Evolutionary conservation across 2,329 filamentous ascomycete species (phyloP).

Genomic region (Magnaporthiopsis rhizophila): DNA sequence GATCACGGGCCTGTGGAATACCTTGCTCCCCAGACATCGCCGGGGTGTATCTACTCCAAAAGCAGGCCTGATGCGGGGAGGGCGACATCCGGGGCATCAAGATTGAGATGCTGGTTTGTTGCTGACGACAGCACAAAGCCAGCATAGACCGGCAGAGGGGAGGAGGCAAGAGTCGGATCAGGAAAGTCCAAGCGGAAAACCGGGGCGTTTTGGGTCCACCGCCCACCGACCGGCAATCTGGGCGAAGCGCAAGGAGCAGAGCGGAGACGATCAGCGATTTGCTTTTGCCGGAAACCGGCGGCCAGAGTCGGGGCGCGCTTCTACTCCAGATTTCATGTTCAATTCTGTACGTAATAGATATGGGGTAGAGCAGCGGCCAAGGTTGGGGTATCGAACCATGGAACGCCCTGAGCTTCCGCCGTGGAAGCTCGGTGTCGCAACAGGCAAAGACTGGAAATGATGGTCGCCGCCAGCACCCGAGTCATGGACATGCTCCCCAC

Average conservation of each 20-base stretch:
- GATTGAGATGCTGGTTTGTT: neutral
- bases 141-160: neutral
- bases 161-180: neutral
- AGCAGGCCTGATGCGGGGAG: neutral
- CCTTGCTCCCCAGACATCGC: neutral
- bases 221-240: no score
- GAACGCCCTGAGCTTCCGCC: neutral
- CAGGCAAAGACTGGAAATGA: neutral
- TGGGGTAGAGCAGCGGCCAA: slow-evolving; percentile 24
- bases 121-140: neutral
- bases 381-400: neutral
- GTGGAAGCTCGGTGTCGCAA: neutral
- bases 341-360: slow-evolving; percentile 4
- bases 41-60: neutral
- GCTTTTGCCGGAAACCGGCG: neutral
- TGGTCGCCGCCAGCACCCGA: neutral
- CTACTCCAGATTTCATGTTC: neutral
- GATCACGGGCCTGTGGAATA: neutral
- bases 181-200: slow-evolving; percentile 1
- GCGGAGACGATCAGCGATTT: neutral
- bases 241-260: neutral
- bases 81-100: neutral
- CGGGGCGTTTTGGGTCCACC: no score
- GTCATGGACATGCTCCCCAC: neutral
- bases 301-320: neutral